phyloP scores from a whole-genome alignment of 2,329 filamentous ascomycete genomes.

The Fonsecaea nubica region DNA sequence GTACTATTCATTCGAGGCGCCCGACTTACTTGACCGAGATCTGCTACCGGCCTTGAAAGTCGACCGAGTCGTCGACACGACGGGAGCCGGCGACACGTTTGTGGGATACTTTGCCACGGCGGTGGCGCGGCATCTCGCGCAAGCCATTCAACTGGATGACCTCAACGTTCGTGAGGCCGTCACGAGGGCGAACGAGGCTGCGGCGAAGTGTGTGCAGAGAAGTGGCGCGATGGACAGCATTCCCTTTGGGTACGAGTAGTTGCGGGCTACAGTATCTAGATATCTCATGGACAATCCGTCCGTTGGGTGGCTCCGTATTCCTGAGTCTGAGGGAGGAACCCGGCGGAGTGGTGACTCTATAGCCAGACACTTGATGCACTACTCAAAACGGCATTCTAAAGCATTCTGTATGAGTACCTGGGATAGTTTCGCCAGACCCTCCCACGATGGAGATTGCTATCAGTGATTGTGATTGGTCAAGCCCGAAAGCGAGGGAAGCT shows the following conservation, averaged over 20 bases:
- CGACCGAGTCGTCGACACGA: conserved; percentile 81
- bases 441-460: too few species aligned
- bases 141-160: conserved; percentile 60
- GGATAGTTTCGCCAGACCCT: too few species aligned
- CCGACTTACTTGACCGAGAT: conserved; percentile 52
- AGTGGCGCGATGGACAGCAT: conserved; percentile 57
- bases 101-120: conserved; percentile 84
- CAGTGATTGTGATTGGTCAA: too few species aligned
- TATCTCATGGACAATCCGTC: background rate
- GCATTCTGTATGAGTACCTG: too few species aligned
- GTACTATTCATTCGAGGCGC: conserved; percentile 63
- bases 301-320: background rate
- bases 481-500: background rate
- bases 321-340: background rate
- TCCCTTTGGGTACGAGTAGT: conserved; percentile 54
- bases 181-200: conserved; percentile 52
- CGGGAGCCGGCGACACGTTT: conserved; percentile 92
- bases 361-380: too few species aligned
- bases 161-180: conserved; percentile 54
- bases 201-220: conserved; percentile 53
- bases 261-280: background rate
- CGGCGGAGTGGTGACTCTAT: too few species aligned
- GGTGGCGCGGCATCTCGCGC: conserved; percentile 61
- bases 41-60: conserved; percentile 71
- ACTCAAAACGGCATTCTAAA: too few species aligned